Conservation (phyloP, 2,329 filamentous ascomycete species). For the Sporothrix mexicana region DNA sequence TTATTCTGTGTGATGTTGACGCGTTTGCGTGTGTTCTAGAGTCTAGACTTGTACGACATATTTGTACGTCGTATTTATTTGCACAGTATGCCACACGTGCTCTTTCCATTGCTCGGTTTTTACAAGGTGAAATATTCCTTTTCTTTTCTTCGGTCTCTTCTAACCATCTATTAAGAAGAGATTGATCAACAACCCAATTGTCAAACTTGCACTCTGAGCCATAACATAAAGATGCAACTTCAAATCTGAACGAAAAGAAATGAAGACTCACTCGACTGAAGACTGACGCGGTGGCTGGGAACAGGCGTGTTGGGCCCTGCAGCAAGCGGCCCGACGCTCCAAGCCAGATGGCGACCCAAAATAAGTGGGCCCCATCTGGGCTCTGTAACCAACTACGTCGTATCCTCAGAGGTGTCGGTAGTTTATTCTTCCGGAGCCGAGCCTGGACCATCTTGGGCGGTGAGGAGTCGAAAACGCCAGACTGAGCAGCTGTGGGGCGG, state of each 20-base stretch:
- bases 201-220: neutral
- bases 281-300: constrained; percentile 20
- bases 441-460: neutral
- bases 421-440: neutral
- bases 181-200: too few species aligned
- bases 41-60: neutral
- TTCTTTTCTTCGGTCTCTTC: too few species aligned
- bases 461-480: neutral
- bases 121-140: too few species aligned
- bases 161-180: too few species aligned
- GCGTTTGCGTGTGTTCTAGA: constrained; percentile 10
- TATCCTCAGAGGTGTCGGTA: neutral
- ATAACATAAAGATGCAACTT: neutral
- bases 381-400: neutral
- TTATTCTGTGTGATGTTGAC: constrained; percentile 16
- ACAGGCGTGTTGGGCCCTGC: constrained; percentile 9
- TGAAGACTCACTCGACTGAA: neutral
- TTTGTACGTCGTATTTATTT: too few species aligned
- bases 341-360: neutral
- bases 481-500: neutral
- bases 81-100: neutral
- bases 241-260: neutral
- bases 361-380: neutral
- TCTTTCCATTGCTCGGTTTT: neutral
- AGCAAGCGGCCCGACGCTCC: constrained; percentile 24